A percentile compares a stretch with the other conserved stretches of the same genome.
phyloP scores from a whole-genome alignment of 129 eudicot species.

The Flaveria bidentis region DNA sequence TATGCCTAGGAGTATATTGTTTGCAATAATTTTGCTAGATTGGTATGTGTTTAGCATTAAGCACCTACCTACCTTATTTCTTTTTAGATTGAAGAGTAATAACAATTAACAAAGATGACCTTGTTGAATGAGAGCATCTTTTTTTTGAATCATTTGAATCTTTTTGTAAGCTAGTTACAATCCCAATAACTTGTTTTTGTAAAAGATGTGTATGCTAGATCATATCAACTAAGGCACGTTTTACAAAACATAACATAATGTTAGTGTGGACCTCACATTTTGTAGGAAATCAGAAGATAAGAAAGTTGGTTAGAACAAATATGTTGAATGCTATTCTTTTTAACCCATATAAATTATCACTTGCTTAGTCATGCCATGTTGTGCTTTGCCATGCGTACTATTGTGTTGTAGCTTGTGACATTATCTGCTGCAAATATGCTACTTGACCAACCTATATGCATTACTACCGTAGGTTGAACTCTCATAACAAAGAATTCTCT shows the following conservation, averaged over 20 bases:
- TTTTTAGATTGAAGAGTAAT: not conserved
- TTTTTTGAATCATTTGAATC: not conserved
- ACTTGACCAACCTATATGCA: not conserved
- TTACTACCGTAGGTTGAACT: too few relatives aligned
- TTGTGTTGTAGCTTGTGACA: not conserved
- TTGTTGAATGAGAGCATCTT: not conserved
- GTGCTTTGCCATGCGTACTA: not conserved
- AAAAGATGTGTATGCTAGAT: not conserved
- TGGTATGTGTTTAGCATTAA: not conserved
- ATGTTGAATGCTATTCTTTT: not conserved
- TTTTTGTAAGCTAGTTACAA: not conserved
- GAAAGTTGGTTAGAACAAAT: not conserved
- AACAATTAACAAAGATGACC: not conserved
- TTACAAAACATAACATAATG: not conserved
- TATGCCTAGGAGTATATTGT: constrained; percentile 9
- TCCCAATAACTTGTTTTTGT: not conserved
- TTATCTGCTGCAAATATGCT: not conserved
- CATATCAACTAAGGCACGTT: not conserved
- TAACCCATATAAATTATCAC: not conserved
- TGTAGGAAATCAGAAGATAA: not conserved
- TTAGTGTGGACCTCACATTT: not conserved
- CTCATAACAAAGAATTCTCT: too few relatives aligned
- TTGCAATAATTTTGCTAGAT: not conserved
- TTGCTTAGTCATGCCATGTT: not conserved
- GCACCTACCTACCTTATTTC: not conserved